These are phyloP conservation scores for Pistacia atlantica DNA, from an alignment of 345 rosid species.

Conservation along the genomic window DNA sequence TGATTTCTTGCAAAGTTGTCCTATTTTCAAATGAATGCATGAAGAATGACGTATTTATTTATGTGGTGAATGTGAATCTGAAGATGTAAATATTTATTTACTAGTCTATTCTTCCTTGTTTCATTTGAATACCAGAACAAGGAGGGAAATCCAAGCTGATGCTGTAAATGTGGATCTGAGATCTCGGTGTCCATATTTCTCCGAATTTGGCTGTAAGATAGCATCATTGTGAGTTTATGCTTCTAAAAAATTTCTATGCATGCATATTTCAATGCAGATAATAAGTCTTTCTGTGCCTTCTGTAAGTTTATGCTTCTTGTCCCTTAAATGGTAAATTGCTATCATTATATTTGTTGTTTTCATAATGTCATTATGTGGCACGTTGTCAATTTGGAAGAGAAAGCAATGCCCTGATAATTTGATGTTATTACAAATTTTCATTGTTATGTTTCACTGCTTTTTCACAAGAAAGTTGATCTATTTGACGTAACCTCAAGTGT, in stretches of 20 bases:
- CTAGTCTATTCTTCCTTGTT: too few species aligned
- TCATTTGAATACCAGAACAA: not conserved
- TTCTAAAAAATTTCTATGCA: not conserved
- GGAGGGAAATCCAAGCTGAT: slow-evolving; percentile 87
- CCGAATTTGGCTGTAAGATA: slow-evolving; percentile 88
- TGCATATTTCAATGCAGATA: not conserved
- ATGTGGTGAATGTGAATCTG: too few species aligned
- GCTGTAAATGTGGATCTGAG: slow-evolving; percentile 84
- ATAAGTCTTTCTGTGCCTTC: not conserved
- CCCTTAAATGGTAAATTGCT: not conserved
- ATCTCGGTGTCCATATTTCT: slow-evolving; percentile 74
- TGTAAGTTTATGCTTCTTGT: not conserved
- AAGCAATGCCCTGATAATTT: not conserved
- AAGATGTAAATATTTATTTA: too few species aligned
- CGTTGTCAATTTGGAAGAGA: not conserved
- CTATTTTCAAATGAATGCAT: too few species aligned
- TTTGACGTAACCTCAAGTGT: not conserved
- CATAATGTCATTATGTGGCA: not conserved
- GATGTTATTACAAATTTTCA: not conserved
- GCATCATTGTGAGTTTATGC: slow-evolving; percentile 67
- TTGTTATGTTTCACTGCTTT: not conserved
- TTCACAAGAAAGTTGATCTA: not conserved
- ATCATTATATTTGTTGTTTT: not conserved
- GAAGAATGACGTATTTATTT: too few species aligned
- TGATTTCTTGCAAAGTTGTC: not conserved